Conservation (phyloP, 2,329 filamentous ascomycete species). For the Pseudogymnoascus sp. region DNA sequence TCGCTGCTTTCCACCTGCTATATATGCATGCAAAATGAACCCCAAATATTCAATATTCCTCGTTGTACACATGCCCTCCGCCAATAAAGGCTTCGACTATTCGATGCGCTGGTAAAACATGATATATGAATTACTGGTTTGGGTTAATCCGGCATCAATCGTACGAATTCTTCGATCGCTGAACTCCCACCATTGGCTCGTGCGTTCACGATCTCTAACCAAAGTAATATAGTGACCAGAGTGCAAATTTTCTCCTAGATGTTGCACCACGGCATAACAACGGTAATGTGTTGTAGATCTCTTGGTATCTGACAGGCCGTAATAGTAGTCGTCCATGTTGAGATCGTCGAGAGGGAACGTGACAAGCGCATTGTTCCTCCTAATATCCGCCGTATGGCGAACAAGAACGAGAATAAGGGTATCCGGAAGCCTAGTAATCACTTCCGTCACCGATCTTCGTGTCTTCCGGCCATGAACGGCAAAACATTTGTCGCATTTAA, state of each 20-base stretch:
- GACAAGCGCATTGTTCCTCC: slow-evolving; percentile 64
- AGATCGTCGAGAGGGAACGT: slow-evolving; percentile 69
- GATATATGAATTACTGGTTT: slow-evolving; percentile 9
- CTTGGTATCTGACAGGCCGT: slow-evolving; percentile 38
- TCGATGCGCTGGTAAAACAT: slow-evolving; percentile 10
- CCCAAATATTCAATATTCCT: not conserved
- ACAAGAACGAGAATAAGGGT: slow-evolving; percentile 54
- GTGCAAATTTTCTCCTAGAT: slow-evolving; percentile 15
- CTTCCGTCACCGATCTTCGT: slow-evolving; percentile 16
- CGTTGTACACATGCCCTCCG: not conserved
- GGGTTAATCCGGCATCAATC: slow-evolving; percentile 8
- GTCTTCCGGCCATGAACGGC: slow-evolving; percentile 8
- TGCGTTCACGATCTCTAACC: slow-evolving; percentile 16
- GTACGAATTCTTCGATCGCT: slow-evolving; percentile 6
- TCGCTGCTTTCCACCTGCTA: not conserved
- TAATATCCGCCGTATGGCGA: slow-evolving; percentile 40
- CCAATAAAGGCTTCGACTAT: not conserved
- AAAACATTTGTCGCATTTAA: slow-evolving; percentile 30
- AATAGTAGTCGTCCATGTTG: slow-evolving; percentile 38
- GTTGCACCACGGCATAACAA: slow-evolving; percentile 67
- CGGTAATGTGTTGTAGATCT: slow-evolving; percentile 50
- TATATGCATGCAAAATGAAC: not conserved
- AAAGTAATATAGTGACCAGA: slow-evolving; percentile 21
- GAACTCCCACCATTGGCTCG: slow-evolving; percentile 7
- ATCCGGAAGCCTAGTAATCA: slow-evolving; percentile 9